Percentiles rank a stretch among this genome's conserved stretches.
Evolutionary conservation across 805 yeast genomes (phyloP).

Genomic region (Hanseniaspora clermontiae): DNA sequence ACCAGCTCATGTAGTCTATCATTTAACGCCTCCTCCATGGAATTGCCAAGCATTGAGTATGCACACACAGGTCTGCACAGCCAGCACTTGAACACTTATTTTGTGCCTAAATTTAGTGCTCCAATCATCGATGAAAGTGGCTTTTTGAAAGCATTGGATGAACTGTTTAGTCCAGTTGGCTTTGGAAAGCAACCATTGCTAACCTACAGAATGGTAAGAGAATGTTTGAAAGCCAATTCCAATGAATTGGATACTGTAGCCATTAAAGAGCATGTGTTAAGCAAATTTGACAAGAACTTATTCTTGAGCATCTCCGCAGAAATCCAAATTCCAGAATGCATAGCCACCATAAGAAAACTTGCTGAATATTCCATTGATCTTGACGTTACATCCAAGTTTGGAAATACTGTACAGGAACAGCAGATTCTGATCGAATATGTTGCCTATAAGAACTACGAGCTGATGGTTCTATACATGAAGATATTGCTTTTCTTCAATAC

Average conservation of each 20-base stretch:
- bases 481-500: slow-evolving; percentile 2
- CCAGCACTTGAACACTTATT: background rate
- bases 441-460: slow-evolving; percentile 4
- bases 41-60: background rate
- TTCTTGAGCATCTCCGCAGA: background rate
- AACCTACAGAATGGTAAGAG: background rate
- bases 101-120: background rate
- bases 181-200: background rate
- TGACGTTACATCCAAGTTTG: background rate
- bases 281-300: background rate
- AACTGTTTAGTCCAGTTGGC: background rate
- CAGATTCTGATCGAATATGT: slow-evolving; percentile 6
- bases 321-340: background rate
- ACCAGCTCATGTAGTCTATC: background rate
- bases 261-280: background rate
- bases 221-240: background rate
- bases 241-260: background rate
- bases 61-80: background rate
- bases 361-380: background rate
- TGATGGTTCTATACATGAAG: slow-evolving; percentile 2
- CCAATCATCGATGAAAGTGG: background rate
- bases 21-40: background rate
- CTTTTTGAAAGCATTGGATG: background rate
- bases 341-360: background rate
- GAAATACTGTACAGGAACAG: background rate